Conservation (phyloP, 108 stramenopile species). For the Stephanodiscus triporus region DNA sequence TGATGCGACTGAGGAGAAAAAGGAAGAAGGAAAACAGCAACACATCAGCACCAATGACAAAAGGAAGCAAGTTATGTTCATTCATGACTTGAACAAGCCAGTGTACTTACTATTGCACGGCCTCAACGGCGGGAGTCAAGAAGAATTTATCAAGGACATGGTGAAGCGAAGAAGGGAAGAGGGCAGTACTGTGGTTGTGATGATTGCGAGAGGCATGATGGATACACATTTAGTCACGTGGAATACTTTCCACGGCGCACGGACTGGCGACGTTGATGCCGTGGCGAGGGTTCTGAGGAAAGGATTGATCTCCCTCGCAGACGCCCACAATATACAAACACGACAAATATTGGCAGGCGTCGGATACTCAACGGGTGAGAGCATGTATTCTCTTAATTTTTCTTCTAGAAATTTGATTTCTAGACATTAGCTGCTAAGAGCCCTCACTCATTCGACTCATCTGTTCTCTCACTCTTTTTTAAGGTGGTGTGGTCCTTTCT, state of each 20-base stretch:
- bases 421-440: no score
- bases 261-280: constrained; percentile 78
- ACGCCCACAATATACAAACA: not conserved
- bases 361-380: constrained; percentile 79
- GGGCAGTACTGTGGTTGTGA: constrained; percentile 70
- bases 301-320: constrained; percentile 40
- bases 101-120: constrained; percentile 91
- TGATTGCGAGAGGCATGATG: constrained; percentile 90
- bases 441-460: no score
- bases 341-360: constrained; percentile 72
- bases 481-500: constrained; percentile 68
- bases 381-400: not conserved
- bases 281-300: constrained; percentile 66
- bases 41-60: not conserved
- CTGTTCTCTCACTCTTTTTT: not conserved
- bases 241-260: constrained; percentile 90
- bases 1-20: constrained; percentile 1
- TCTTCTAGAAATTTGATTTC: no score
- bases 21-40: no score
- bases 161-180: constrained; percentile 62
- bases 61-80: constrained; percentile 16
- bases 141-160: constrained; percentile 87
- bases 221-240: constrained; percentile 73
- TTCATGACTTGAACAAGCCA: constrained; percentile 62
- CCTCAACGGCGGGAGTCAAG: constrained; percentile 82